These are phyloP conservation scores for Luffa aegyptiaca DNA, from an alignment of 306 rosid genomes.

Conservation along the genomic window DNA sequence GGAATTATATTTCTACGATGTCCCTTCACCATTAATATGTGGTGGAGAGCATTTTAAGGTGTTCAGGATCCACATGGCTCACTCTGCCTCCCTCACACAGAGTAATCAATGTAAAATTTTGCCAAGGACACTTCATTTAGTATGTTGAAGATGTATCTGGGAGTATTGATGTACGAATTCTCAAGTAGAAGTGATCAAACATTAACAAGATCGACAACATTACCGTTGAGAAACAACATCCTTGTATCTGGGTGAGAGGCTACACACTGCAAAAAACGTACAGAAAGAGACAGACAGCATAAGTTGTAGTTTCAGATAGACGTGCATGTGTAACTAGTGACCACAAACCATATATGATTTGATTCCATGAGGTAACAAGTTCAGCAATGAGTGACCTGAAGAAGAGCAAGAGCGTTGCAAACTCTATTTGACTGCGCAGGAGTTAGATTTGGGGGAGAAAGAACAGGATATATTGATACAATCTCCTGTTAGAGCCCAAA, in stretches of 20 bases:
- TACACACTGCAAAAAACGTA: conserved; percentile 44
- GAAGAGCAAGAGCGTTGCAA: conserved; percentile 87
- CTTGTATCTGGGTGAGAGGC: conserved; percentile 85
- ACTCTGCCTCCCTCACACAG: neutral
- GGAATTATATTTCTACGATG: neutral
- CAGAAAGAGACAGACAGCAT: conserved; percentile 8
- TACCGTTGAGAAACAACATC: conserved; percentile 74
- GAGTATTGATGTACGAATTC: neutral
- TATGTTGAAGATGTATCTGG: neutral
- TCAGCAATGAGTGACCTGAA: conserved; percentile 43
- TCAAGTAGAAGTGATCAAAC: conserved; percentile 7
- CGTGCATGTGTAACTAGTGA: neutral
- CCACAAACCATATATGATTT: neutral
- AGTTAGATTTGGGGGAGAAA: conserved; percentile 63
- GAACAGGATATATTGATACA: conserved; percentile 59
- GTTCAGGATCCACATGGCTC: neutral
- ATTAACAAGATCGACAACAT: conserved; percentile 19
- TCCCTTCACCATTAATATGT: neutral
- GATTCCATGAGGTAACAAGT: neutral
- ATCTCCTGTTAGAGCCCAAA: conserved; percentile 43
- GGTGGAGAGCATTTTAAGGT: neutral
- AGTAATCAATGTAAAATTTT: neutral
- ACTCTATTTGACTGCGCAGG: conserved; percentile 71
- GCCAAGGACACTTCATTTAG: neutral
- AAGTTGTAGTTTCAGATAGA: neutral